Evolutionary conservation across 2,329 filamentous ascomycete species (phyloP), one percentile per base, ranked within the genome.

Genomic region (Ceratocystis albifundus): DNA sequence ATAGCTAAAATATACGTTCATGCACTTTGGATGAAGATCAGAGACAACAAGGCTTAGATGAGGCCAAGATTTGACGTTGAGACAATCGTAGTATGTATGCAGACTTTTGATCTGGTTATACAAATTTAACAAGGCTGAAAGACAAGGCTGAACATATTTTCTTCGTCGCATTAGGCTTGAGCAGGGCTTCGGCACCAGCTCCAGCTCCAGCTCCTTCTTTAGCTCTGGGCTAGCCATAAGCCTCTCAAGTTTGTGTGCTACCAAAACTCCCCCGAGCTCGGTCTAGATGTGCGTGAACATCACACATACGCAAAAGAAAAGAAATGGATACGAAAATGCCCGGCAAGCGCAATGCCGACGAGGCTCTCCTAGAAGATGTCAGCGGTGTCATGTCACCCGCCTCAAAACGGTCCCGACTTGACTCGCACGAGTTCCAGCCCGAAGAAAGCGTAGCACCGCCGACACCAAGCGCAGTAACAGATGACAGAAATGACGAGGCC

Each of bases 271-370:
- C n/a, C 15, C 36, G 36, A 41, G 10, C 44, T 53, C 55, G 6
- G 36, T 17, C 32, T 55, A 6, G n/a, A 48, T 46, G 22, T 41
- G 10, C 20, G 61, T 55, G 22, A 28, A 30, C 25, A 66, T 32
- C 55, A 46, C 17, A 12, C 25, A 17, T 7, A 65, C 62, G 6
- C 62, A 2, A 20, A 28, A 64, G 3, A 44, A 7, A 20, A 28
- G 61, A 55, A 50, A 65, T 63, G 36, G 28, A n/a, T 25, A 15
- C 48, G 20, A 46, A 55, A 44, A 61, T 62, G 17, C 50, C 22
- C 2, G 65, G 45, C 20, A 86, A 87, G 76, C 80, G 84, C 68
- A 80, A 80, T 67, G 84, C 84, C 66, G 80, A 80, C 36, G 83
- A 86, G 73, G 77, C 82, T 53, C 77, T 87, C 6, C 55, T 53